Base-by-base conservation (phyloP, 176 grass and related monocot genomes). In the Microstegium vimineum region DNA sequence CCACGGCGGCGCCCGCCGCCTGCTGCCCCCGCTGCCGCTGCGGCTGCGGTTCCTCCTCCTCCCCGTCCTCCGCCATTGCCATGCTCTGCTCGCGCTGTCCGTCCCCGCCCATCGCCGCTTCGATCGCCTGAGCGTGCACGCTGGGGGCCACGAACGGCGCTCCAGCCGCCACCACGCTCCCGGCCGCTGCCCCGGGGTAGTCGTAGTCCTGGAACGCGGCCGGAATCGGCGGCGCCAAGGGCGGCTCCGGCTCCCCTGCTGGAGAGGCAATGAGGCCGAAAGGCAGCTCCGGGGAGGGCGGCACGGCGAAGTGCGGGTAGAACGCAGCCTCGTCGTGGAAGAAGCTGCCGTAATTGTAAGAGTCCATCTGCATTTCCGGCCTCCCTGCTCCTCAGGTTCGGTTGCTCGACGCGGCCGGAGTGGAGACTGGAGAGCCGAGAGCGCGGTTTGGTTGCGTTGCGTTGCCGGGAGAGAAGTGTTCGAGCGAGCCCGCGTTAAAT, bases 361-460 rank as follows among this genome's bases (percentile, higher is more conserved):
- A 79, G 66, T 92, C 91, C 96, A 89, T 95, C 76, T 90, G 86
- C 89, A 91, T 87, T 82, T 85, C 62, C 47, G 49, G n/a, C 12
- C 12, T 20, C 18, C 34, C 15, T 18, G 69, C 42, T 18, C 14
- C n/a, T 23, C 13, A 1, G 40, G 69, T 27, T 11, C 14, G 42
- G 28, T 17, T 26, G 8, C 35, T 40, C 56, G 10, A 38, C 23
- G 57, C 57, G 59, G 75, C 75, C 26, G 16, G 17, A 40, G 65
- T 11, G 25, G 12, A 45, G 38, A 3, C 12, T 18, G 62, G 22
- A 2, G 18, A 38, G 2, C 47, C 47, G 47, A 51, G 16, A 51
- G 47, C 47, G 17, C 38, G 4, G 17, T 20, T 18, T 16, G 18
- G 51, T n/a, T 54, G 6, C 5, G 17, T 49, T 17, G 18, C 31